Base-by-base conservation (phyloP, 176 grass and related monocot species). In the Typha latifolia region DNA sequence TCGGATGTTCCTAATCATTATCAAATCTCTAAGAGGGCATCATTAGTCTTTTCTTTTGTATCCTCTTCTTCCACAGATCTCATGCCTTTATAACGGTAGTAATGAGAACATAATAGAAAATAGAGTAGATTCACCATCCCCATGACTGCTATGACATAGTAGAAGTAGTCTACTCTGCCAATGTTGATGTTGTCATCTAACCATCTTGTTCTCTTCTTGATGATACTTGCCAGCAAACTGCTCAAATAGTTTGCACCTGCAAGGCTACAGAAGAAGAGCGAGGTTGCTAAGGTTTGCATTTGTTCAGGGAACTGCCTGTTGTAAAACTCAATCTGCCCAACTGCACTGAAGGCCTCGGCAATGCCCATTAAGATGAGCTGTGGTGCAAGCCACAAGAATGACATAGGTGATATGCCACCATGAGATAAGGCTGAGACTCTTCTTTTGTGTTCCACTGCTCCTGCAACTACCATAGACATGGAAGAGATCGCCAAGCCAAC, bases 301-400 rank as follows among this genome's bases (percentile, higher is more conserved):
- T 88, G 78, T 0, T 81, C 78, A 5, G 78, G 86, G 74, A 89
- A 89, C 53, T 84, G 70, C 49, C 68, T 77, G 78, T 84, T 89
- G 81, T 81, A 89, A 74, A 89, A 89, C 74, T 81, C 78, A 31
- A 78, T 24, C 78, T 84, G 86, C 37, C 78, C 78, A 2, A 84
- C 67, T 48, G 80, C 27, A 61, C 8, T 75, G 74, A 81, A 70
- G 22, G 62, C 70, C 32, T 49, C 78, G 0, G 74, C 79, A 11
- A 75, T 49, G 66, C 86, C 86, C 70, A 81, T 27, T 70, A 75
- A 69, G 34, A 12, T 62, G 18, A 88, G 78, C 74, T 88, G 86
- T 53, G 86, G 86, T 49, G 78, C 53, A 14, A 88, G 81, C 24
- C 59, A 59, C 74, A 81, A 61, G 48, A 73, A 81, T 0, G 86